phyloP scores from a whole-genome alignment of 1,139 yeast species.

The Diutina siamensis region DNA sequence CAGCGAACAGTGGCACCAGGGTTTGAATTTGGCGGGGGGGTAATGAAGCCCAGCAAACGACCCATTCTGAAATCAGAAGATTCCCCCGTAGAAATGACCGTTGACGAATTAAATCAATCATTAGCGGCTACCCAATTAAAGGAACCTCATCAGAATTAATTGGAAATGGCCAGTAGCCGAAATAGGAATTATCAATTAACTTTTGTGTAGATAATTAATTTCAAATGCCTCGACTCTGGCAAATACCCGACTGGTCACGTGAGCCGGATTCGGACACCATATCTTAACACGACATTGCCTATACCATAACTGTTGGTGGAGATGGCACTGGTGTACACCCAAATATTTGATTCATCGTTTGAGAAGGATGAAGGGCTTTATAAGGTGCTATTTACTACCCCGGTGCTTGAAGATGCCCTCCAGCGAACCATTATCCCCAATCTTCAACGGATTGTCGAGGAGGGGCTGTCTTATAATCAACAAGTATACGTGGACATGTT shows the following conservation, averaged over 20 bases:
- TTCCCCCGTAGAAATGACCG: neutral
- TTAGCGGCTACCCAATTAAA: neutral
- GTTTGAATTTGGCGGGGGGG: conserved; percentile 5
- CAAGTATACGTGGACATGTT: conserved; percentile 14
- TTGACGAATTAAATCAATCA: neutral
- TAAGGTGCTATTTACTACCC: conserved; percentile 17
- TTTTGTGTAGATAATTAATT: too few species aligned
- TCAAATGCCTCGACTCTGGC: too few species aligned
- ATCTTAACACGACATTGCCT: neutral
- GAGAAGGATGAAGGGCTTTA: conserved; percentile 16
- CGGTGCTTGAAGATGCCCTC: conserved; percentile 18
- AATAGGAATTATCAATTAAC: too few species aligned
- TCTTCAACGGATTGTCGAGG: conserved; percentile 10
- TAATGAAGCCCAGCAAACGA: conserved; percentile 1
- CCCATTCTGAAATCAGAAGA: neutral
- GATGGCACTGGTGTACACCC: conserved; percentile 15
- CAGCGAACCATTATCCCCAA: conserved; percentile 16
- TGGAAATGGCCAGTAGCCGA: too few species aligned
- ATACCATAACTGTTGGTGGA: too few species aligned
- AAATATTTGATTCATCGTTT: conserved; percentile 15
- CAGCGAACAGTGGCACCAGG: conserved; percentile 2
- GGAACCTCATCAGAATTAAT: neutral
- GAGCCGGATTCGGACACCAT: too few species aligned
- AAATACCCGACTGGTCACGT: neutral
- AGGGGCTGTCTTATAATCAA: conserved; percentile 7